Evolutionary conservation across 1,284 basidiomycete genomes (phyloP).

Genomic region (Moesziomyces sp.): DNA sequence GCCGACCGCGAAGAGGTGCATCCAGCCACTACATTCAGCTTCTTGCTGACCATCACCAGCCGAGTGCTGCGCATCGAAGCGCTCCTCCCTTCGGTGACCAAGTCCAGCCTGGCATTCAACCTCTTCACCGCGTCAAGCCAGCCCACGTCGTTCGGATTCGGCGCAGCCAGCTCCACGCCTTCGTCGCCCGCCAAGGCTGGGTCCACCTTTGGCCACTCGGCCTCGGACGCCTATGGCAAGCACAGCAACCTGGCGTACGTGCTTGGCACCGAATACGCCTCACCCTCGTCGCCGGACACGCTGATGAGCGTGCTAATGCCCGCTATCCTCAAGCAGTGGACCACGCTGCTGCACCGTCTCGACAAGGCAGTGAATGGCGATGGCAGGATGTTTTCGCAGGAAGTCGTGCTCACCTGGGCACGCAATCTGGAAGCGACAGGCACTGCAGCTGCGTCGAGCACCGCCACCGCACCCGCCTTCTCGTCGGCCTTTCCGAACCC

Average conservation of each 20-base stretch:
- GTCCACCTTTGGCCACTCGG: background rate
- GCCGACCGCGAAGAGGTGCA: slow-evolving; percentile 48
- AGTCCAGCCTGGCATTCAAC: slow-evolving; percentile 43
- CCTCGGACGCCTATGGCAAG: slow-evolving; percentile 31
- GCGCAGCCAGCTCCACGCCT: slow-evolving; percentile 1
- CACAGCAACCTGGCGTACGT: slow-evolving; percentile 34
- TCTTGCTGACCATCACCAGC: slow-evolving; percentile 53
- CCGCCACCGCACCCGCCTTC: background rate
- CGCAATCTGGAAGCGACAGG: slow-evolving; percentile 40
- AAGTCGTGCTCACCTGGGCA: slow-evolving; percentile 57
- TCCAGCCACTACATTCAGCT: slow-evolving; percentile 56
- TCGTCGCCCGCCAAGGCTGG: slow-evolving; percentile 9
- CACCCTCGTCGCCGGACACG: slow-evolving; percentile 53
- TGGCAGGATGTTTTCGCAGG: slow-evolving; percentile 63
- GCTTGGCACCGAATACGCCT: slow-evolving; percentile 23
- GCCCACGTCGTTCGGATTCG: slow-evolving; percentile 25
- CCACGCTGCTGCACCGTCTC: slow-evolving; percentile 44
- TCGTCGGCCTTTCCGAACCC: background rate
- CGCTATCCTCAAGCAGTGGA: slow-evolving; percentile 58
- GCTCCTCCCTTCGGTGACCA: slow-evolving; percentile 47
- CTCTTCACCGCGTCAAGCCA: slow-evolving; percentile 35
- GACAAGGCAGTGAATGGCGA: slow-evolving; percentile 58
- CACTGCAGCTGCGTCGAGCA: background rate
- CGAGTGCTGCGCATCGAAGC: slow-evolving; percentile 55
- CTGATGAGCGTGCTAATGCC: slow-evolving; percentile 58